Base-by-base conservation (phyloP, 768 basidiomycete genomes). In the Boletellus sp. region DNA sequence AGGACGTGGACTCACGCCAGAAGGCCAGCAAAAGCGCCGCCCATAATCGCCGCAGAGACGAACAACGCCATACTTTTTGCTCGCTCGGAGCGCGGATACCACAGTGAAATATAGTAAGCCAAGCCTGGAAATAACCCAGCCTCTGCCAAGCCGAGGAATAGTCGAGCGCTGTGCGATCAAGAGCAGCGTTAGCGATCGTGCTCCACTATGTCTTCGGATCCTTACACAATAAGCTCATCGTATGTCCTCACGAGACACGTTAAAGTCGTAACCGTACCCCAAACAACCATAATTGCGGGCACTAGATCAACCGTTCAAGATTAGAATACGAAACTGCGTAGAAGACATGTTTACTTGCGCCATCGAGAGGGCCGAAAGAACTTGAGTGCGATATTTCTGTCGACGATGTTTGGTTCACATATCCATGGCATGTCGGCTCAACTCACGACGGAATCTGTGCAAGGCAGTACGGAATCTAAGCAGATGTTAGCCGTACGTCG, bases 41-140 rank as follows among this genome's bases (percentile, higher is more conserved):
- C 76, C 40, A 78, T 51, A 2, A 79, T 81, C 15, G 81, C 79
- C 42, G 79, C 78, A 15, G 77, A 76, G 63, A 78, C 75, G 70
- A 85, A 84, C 15, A 83, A 62, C 1, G 83, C 79, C 32, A 80
- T 70, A 33, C 83, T 76, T 51, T 66, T 67, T 12, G 77, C 81
- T 39, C 77, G 77, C 57, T 84, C 83, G 35, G 69, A 65, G 37
- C 78, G 70, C 9, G 79, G 74, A 61, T 87, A 80, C 82, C 81
- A 85, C 41, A 76, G 63, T 3, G 78, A 78, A 28, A 82, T 60
- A 28, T 70, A 73, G 52, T 67, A 78, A 13, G 69, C 59, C 42
- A 74, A 59, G 3, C 71, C 71, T 0, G 73, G 70, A 44, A 70
- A 64, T 10, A 76, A 54, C 38, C 79, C 78, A 26, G 72, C 68